These are phyloP conservation scores for Amoeboaphelidium protococcarum DNA, from an alignment of 371 early-diverging fungal species.

Conservation along the genomic window DNA sequence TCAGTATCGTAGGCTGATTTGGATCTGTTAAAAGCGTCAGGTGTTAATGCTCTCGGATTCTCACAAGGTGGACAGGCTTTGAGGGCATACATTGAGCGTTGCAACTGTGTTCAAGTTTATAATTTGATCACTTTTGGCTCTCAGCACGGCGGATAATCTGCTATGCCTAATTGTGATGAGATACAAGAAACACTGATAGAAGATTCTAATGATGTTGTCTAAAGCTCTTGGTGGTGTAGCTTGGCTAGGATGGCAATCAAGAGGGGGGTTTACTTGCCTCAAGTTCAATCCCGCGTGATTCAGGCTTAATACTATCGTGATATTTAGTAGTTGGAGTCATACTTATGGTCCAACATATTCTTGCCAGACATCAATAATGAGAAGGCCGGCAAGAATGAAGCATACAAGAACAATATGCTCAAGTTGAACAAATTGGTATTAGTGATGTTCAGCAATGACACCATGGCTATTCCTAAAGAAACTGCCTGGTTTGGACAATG, in stretches of 20 bases:
- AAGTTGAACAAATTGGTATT: conserved; percentile 1
- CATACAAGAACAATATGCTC: conserved; percentile 2
- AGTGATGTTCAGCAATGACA: conserved; percentile 1
- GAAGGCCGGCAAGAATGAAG: not conserved
- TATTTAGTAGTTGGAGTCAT: not conserved
- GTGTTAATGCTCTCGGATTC: conserved; percentile 3
- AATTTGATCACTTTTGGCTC: conserved; percentile 3
- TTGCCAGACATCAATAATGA: conserved; percentile 4
- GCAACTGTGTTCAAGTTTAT: not conserved
- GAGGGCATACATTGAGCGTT: conserved; percentile 3
- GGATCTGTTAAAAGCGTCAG: not conserved
- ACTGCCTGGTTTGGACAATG: not conserved
- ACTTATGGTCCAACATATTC: conserved; percentile 1
- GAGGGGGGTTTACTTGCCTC: not conserved
- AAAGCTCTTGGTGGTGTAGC: not conserved
- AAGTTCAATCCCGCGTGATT: not conserved
- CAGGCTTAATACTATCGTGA: conserved; percentile 4
- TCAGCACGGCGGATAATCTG: not conserved
- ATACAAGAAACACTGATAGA: not conserved
- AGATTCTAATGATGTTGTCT: not conserved
- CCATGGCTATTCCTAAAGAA: not conserved
- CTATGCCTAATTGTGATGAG: not conserved
- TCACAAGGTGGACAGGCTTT: conserved; percentile 4
- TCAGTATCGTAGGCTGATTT: not conserved
- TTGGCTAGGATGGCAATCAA: not conserved